Evolutionary conservation across 768 basidiomycete genomes (phyloP).

Genomic region (Boletellus ananas): DNA sequence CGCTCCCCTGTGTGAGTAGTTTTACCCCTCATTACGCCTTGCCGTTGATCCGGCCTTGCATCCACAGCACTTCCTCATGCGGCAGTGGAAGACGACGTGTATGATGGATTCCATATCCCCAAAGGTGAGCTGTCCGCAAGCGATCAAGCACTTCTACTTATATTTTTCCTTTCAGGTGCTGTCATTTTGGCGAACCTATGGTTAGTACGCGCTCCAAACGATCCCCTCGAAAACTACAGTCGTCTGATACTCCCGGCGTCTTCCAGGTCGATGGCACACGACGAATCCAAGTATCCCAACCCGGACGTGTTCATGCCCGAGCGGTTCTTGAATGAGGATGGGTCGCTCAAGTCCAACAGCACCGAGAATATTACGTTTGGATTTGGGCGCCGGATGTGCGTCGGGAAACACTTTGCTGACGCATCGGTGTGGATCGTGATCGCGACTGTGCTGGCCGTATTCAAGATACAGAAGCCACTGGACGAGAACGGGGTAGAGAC

Average conservation of each 20-base stretch:
- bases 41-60: neutral
- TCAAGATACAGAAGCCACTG: conserved; percentile 1
- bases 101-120: conserved; percentile 8
- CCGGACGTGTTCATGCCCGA: conserved; percentile 3
- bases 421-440: conserved; percentile 5
- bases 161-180: neutral
- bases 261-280: conserved; percentile 1
- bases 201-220: neutral
- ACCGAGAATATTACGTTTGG: conserved; percentile 13
- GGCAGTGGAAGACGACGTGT: conserved; percentile 4
- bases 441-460: neutral
- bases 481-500: conserved; percentile 4
- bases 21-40: neutral
- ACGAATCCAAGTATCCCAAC: conserved; percentile 6
- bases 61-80: conserved; percentile 2
- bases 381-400: conserved; percentile 24
- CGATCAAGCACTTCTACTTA: neutral
- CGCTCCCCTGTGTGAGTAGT: conserved; percentile 6
- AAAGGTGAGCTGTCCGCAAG: neutral
- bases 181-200: conserved; percentile 3
- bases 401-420: conserved; percentile 18
- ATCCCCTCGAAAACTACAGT: neutral
- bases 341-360: conserved; percentile 1
- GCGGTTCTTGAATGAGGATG: conserved; percentile 4
- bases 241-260: too few relatives aligned